Base-by-base conservation (phyloP, 1,139 yeast genomes). In the Protomyces pachydermus region DNA sequence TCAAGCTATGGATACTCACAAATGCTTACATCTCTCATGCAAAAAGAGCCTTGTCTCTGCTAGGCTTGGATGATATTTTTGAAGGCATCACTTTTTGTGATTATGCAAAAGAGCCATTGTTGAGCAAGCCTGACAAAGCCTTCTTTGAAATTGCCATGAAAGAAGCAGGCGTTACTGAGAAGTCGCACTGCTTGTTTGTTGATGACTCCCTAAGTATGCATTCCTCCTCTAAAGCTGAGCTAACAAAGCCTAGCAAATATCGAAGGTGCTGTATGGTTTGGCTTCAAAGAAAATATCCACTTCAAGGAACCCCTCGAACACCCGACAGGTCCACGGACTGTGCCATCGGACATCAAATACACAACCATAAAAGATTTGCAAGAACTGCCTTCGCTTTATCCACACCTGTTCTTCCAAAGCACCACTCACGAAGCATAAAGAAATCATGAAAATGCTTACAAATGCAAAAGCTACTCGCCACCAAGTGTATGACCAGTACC, bases 21-120 rank as follows among this genome's bases (percentile, higher is more conserved):
- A 93, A 93, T 73, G 98, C 98, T 1, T 93, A 91, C 77, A 85
- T 87, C 73, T 89, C 83, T 71, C 98, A 93, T 74, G 98, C 95
- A 0, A 72, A 84, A 12, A 67, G 80, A 6, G 95, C 88, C 18
- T 80, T 91, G 23, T 80, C 85, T 51, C 79, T 91, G 64, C 79
- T 93, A 60, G 98, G 97, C 1, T 74, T 93, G 39, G 97, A 93
- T 25, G 97, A 91, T 73, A 74, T 90, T 65, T 91, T 93, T 72
- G 98, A 91, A 69, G 98, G 98, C 18, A 42, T 93, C 70, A 90
- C 97, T 0, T 93, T 79, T 76, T 93, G 98, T 77, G 96, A 93
- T 76, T 93, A 93, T 73, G 74, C 82, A 8, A 74, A 78, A 68
- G 52, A 55, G 5, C 75, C 76, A 25, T 91, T 91, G 4, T 79